Base-by-base conservation (phyloP, 108 stramenopile species). In the Licmophora abbreviata region DNA sequence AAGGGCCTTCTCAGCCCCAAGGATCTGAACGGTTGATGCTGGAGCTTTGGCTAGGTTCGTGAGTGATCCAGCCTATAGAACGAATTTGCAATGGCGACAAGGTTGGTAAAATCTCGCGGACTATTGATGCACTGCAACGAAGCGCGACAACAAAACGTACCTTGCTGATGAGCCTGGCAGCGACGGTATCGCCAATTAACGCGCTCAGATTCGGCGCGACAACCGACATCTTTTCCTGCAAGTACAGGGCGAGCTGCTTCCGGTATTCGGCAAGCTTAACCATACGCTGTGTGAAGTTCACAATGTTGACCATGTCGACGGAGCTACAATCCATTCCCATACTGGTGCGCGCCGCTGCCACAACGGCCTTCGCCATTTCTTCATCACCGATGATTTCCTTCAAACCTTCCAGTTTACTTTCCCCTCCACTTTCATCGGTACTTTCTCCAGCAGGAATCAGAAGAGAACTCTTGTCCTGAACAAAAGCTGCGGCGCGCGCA, bases 1-100 rank as follows among this genome's bases (percentile, higher is more conserved):
- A 33, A 99, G 87, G 1, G 97, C 99, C 83, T 99, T 99, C 61
- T 99, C 99, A 0, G 99, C 99, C 21, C 99, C 99, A 20, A 99
- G 76, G 58, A 99, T 99, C 68, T 99, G 99, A 14, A 99, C 93
- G 3, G 98, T 99, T n/a, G 93, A 95, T 14, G 97, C 98, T 22
- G 99, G 99, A 41, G 95, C 90, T 68, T 99, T 99, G 59, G 99
- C 97, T 32, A 99, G 80, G 63, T 90, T 94, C 36, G 95, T 95
- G 56, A 99, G 66, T 21, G 93, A 95, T 40, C 97, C 97, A 54
- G 92, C 85, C 90, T 92, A 35, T 28, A 12, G 26, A 23, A 27
- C 2, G 18, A 23, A 32, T n/a, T n/a, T n/a, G n/a, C 22, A 41
- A 32, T 12, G 36, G 40, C 25, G 15, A 36, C 12, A 15, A 50